Evolutionary conservation across 306 rosid species (phyloP), one percentile per base, ranked within the genome.

Genomic region (Acmispon strigosus): DNA sequence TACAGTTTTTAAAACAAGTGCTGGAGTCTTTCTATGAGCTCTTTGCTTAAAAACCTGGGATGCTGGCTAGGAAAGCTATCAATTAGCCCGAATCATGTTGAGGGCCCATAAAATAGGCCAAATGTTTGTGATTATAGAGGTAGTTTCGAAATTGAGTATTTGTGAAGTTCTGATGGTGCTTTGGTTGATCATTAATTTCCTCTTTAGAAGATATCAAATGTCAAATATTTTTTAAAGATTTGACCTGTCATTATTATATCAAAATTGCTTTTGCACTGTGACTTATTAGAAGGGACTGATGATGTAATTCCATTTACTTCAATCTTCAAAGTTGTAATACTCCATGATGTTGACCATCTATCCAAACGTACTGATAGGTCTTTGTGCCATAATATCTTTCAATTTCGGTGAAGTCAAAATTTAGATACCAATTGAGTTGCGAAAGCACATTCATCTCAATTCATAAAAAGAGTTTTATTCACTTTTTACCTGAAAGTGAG

Each of bases 51-150:
- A 79, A 90, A 90, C 81, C 81, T 86, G 37, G 88, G 94, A n/a
- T 86, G 94, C 83, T 88, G 94, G 96, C 86, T 88, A 9, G 94
- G 94, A 17, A 90, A 84, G 76, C 74, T 90, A 57, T 87, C 92
- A 32, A 86, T 88, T 22, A 91, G 96, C 16, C 74, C 87, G 79
- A 88, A 88, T 79, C 94, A 86, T 90, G 54, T 71, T 88, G 74
- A 73, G 87, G 74, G 94, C 88, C 60, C 94, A 91, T 32, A 94
- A 88, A 78, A 90, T 90, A 41, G 90, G 88, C 78, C 96, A 92
- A 3, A 90, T 88, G 66, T 86, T 92, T 63, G 83, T 90, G 86
- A 88, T 90, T 73, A 84, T 88, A 34, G 94, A 90, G 92, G 96
- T 88, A 66, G 43, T 43, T 36, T 13, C 53, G 65, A 37, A 52